Base-by-base conservation (phyloP, 169 alveolate species). In the Eimeria praecox region DNA sequence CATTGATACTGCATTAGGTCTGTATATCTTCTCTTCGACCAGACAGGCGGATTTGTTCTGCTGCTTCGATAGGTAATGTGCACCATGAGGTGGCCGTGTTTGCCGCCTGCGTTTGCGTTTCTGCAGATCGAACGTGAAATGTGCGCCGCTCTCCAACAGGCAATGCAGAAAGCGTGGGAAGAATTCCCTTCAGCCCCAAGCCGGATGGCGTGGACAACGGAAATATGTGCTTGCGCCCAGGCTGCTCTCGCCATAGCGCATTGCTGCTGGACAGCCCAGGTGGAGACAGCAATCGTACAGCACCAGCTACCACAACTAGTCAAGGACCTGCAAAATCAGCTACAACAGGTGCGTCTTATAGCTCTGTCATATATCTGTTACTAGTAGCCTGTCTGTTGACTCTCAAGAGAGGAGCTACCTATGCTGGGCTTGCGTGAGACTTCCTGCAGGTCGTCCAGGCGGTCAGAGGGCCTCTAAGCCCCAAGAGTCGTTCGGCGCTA, bases 401-500 rank as follows among this genome's bases (percentile, higher is more conserved):
- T 10, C 6, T 18, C 9, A 38, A 83, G 8, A 52, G 42, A 33
- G 30, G 40, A 1, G 73, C 46, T 54, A 56, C 42, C 69, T 44
- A 9, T 30, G 10, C n/a, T 83, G 9, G 75, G 52, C 9, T 46
- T 52, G 52, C 86, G 71, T 22, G 54, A 24, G 86, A 12, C 62
- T 44, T 20, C 85, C n/a, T 33, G 85, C 95, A 97, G 95, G 92
- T 97, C n/a, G 97, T 97, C 59, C 96, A 90, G 87, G 96, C 96
- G 18, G 97, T 97, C 90, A 93, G 98, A 92, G 99, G 98, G 24
- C 96, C 97, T 90, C 98, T 96, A 95, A 78, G 96, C 44, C 95
- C 96, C 83, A 92, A 95, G 44, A 82, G 90, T 40, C 97, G 99
- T 22, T 95, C 94, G 87, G 96, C 97, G 20, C 95, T 97, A 54